phyloP scores from a whole-genome alignment of 2,329 filamentous ascomycete species.

The Beauveria bassiana region DNA sequence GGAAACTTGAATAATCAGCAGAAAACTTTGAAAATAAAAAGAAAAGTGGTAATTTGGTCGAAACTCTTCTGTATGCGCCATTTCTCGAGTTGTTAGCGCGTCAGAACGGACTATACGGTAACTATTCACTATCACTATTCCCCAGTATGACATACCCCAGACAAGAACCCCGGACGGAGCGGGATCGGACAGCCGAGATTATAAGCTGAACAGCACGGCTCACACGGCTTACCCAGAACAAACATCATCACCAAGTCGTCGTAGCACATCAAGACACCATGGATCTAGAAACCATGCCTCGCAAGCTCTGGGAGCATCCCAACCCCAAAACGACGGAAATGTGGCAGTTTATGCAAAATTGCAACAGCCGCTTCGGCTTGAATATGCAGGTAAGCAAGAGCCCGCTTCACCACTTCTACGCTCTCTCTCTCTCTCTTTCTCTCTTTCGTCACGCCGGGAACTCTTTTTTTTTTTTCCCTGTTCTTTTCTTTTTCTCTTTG shows the following conservation, averaged over 20 bases:
- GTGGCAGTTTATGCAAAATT: slow-evolving; percentile 57
- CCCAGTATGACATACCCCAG: background rate
- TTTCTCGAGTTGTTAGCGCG: background rate
- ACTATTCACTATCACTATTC: background rate
- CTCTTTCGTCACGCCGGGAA: too few species aligned
- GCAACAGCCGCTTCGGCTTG: slow-evolving; percentile 51
- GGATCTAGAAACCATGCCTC: slow-evolving; percentile 33
- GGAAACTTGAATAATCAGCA: too few species aligned
- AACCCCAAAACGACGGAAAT: slow-evolving; percentile 54
- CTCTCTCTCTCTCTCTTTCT: too few species aligned
- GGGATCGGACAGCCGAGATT: background rate
- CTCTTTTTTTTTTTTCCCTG: too few species aligned
- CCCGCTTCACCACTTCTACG: background rate
- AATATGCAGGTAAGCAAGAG: slow-evolving; percentile 44
- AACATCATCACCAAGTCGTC: background rate
- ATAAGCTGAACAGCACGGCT: background rate
- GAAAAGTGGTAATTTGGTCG: too few species aligned
- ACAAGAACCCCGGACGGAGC: slow-evolving; percentile 7
- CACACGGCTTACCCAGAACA: background rate
- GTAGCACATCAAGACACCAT: slow-evolving; percentile 16
- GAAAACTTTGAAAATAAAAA: too few species aligned
- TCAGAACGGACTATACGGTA: background rate
- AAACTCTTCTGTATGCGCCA: too few species aligned
- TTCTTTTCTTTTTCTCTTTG: too few species aligned
- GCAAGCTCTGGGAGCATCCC: slow-evolving; percentile 63